Evolutionary conservation across 1,139 yeast genomes (phyloP).

Genomic region (Arxiozyma heterogenica): DNA sequence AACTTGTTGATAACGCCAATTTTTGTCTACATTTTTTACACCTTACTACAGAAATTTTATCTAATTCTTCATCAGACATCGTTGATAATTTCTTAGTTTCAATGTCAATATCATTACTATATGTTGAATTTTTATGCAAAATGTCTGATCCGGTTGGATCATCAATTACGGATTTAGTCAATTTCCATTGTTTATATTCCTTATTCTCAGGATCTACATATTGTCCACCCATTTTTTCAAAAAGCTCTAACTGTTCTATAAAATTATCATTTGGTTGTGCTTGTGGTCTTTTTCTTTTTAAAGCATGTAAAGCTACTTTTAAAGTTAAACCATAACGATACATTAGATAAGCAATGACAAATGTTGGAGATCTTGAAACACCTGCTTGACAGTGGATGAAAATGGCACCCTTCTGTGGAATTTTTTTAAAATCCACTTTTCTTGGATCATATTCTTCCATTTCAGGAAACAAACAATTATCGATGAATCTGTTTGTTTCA

Average conservation of each 20-base stretch:
- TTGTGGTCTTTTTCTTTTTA: slow-evolving; percentile 48
- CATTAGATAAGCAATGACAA: slow-evolving; percentile 74
- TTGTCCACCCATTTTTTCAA: slow-evolving; percentile 40
- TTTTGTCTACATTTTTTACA: slow-evolving; percentile 63
- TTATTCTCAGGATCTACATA: slow-evolving; percentile 32
- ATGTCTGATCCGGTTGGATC: slow-evolving; percentile 32
- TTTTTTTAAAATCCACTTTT: slow-evolving; percentile 30
- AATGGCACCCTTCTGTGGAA: slow-evolving; percentile 40
- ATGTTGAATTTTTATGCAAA: slow-evolving; percentile 29
- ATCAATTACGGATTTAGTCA: slow-evolving; percentile 16
- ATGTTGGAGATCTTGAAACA: slow-evolving; percentile 67
- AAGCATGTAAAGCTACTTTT: slow-evolving; percentile 61
- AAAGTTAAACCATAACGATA: slow-evolving; percentile 50
- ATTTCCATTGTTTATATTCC: slow-evolving; percentile 45
- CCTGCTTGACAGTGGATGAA: slow-evolving; percentile 82
- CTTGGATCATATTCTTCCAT: slow-evolving; percentile 27
- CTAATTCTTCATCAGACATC: slow-evolving; percentile 21
- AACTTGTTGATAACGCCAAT: slow-evolving; percentile 38
- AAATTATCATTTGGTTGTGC: slow-evolving; percentile 77
- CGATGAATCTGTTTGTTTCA: slow-evolving; percentile 57
- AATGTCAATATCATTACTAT: slow-evolving; percentile 13
- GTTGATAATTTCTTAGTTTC: slow-evolving; percentile 24
- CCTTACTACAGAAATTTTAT: slow-evolving; percentile 37
- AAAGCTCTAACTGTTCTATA: slow-evolving; percentile 58
- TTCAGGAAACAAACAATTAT: slow-evolving; percentile 46